Percentiles rank a stretch among this genome's conserved stretches.
phyloP scores from a whole-genome alignment of 257 asterid genomes.

The Solanum dulcamara region DNA sequence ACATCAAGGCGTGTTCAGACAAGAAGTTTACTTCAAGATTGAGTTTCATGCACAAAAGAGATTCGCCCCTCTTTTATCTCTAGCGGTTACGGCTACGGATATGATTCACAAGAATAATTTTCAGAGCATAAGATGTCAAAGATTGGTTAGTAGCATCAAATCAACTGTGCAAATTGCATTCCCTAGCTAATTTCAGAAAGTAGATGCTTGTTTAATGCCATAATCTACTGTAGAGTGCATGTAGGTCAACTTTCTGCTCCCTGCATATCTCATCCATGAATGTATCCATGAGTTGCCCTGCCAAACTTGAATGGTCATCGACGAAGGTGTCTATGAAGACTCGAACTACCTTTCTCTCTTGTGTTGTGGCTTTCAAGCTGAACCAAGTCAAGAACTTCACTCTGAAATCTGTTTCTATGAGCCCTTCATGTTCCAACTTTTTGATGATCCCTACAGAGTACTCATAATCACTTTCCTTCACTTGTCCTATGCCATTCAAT shows the following conservation, averaged over 20 bases:
- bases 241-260: slow-evolving; percentile 32
- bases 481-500: not conserved
- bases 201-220: slow-evolving; percentile 43
- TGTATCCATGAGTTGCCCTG: slow-evolving; percentile 59
- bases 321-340: slow-evolving; percentile 56
- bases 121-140: not conserved
- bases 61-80: not conserved
- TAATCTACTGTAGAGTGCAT: slow-evolving; percentile 61
- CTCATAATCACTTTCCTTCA: slow-evolving; percentile 42
- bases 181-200: not conserved
- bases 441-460: slow-evolving; percentile 62
- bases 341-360: slow-evolving; percentile 48
- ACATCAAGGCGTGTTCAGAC: not conserved
- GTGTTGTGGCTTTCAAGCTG: slow-evolving; percentile 59
- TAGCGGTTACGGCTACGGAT: not conserved
- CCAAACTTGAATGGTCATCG: slow-evolving; percentile 57
- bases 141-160: not conserved
- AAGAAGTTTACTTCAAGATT: not conserved
- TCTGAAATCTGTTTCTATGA: slow-evolving; percentile 46
- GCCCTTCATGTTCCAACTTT: slow-evolving; percentile 64
- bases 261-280: slow-evolving; percentile 43
- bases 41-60: not conserved
- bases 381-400: slow-evolving; percentile 81
- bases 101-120: not conserved
- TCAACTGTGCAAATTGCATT: not conserved